These are phyloP conservation scores for Raphanus raphanistrum DNA, from an alignment of 345 rosid genomes.

Conservation along the genomic window DNA sequence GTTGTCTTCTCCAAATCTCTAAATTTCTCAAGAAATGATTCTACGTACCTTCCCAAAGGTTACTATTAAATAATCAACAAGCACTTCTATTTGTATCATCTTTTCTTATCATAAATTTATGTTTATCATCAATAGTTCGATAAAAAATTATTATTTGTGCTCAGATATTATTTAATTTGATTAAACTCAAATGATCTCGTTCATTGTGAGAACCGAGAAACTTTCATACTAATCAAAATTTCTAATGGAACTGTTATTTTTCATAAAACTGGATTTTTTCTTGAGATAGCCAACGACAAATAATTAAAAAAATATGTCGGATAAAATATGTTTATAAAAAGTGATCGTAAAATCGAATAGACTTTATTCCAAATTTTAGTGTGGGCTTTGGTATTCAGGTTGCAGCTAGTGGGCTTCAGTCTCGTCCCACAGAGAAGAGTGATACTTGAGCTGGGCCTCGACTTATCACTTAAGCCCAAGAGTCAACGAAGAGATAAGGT, in stretches of 20 bases:
- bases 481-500: too few species aligned
- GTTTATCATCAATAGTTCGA: not conserved
- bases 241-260: not conserved
- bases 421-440: too few species aligned
- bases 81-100: not conserved
- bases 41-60: not conserved
- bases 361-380: not conserved
- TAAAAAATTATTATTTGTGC: constrained; percentile 1
- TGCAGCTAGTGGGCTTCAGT: too few species aligned
- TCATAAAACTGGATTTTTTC: not conserved
- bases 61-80: not conserved
- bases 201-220: not conserved
- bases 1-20: constrained; percentile 34
- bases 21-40: constrained; percentile 37
- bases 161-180: not conserved
- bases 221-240: not conserved
- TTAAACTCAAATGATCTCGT: not conserved
- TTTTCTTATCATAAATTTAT: not conserved
- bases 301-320: not conserved
- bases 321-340: too few species aligned
- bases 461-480: too few species aligned
- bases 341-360: not conserved
- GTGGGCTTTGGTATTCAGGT: too few species aligned
- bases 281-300: not conserved
- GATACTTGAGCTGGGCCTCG: too few species aligned